Percentiles rank a stretch among this genome's conserved stretches.
Evolutionary conservation across 1,284 basidiomycete genomes (phyloP).

Genomic region (Apiotrichum veenhuisii): DNA sequence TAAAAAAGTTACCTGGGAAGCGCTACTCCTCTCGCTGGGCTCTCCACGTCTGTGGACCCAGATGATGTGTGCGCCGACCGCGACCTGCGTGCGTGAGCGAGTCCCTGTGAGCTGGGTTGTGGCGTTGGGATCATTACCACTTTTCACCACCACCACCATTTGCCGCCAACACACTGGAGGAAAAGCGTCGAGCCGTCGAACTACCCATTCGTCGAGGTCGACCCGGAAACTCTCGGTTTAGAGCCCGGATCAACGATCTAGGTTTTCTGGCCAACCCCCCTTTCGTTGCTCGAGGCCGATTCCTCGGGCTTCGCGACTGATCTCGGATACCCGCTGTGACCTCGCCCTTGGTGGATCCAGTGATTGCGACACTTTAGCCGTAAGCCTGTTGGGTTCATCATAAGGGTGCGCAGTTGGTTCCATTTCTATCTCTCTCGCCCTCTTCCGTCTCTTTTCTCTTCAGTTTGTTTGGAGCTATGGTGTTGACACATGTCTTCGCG

Average conservation of each 20-base stretch:
- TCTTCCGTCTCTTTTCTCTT: background rate
- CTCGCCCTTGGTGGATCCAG: slow-evolving; percentile 6
- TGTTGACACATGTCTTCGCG: slow-evolving; percentile 22
- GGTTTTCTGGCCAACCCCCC: background rate
- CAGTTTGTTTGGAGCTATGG: slow-evolving; percentile 15
- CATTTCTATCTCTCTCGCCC: background rate
- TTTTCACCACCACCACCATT: background rate
- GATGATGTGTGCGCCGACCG: slow-evolving; percentile 10
- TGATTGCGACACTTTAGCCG: slow-evolving; percentile 1
- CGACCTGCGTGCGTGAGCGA: slow-evolving; percentile 21
- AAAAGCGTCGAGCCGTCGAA: background rate
- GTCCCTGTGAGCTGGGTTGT: slow-evolving; percentile 23
- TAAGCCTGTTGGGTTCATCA: slow-evolving; percentile 11
- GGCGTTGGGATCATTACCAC: slow-evolving; percentile 21
- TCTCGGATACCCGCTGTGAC: background rate
- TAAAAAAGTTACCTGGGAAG: slow-evolving; percentile 1
- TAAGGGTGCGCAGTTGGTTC: slow-evolving; percentile 21
- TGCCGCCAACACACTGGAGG: background rate
- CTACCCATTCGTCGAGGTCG: background rate
- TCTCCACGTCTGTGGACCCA: slow-evolving; percentile 16
- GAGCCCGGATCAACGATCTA: slow-evolving; percentile 11
- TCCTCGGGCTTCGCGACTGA: background rate
- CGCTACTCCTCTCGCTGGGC: slow-evolving; percentile 6
- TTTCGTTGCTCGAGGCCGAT: background rate
- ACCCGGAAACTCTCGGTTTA: background rate